Base-by-base conservation (phyloP, 176 grass and related monocot species). In the Cenchrus fungigraminus region DNA sequence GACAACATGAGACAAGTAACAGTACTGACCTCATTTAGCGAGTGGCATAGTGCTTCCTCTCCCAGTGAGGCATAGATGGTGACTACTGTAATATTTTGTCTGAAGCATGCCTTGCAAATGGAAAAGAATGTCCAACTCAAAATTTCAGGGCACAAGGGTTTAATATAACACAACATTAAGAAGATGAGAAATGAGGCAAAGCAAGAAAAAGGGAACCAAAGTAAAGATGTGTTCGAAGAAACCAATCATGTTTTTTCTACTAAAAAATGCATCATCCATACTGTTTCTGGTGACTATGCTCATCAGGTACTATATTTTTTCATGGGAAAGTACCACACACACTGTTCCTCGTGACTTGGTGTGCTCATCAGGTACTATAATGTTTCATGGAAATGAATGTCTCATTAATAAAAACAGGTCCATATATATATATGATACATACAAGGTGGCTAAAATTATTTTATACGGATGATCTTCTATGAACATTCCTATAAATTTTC, bases 21-120 rank as follows among this genome's bases (percentile, higher is more conserved):
- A 59, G 55, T 78, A 87, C 88, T 65, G 68, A 96, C 93, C 97
- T 99, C 97, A 84, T 94, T 99, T 86, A 99, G 79, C 34, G 97
- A 99, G 78, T 99, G 93, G 80, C 97, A 99, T 29, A 96, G 56
- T 63, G 97, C 97, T 87, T 85, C 97, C 89, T 96, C 93, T n/a
- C 97, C 97, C 65, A 99, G 73, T 4, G 97, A 96, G 58, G 97
- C 81, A 86, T 99, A 99, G 53, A 99, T 96, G 16, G 97, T 99
- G 67, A 99, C 90, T 46, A 99, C 94, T 52, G 94, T 84, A 68
- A 94, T 77, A 88, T 86, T 99, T 82, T 86, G 86, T 52, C 97
- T 94, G 87, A 99, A 96, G 86, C 96, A 95, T 83, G 93, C 93
- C 96, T 98, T 78, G 85, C 66, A 83, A 61, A 86, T 45, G 47